Base-by-base conservation (phyloP, 2,329 filamentous ascomycete genomes). In the Geosmithia putterillii region DNA sequence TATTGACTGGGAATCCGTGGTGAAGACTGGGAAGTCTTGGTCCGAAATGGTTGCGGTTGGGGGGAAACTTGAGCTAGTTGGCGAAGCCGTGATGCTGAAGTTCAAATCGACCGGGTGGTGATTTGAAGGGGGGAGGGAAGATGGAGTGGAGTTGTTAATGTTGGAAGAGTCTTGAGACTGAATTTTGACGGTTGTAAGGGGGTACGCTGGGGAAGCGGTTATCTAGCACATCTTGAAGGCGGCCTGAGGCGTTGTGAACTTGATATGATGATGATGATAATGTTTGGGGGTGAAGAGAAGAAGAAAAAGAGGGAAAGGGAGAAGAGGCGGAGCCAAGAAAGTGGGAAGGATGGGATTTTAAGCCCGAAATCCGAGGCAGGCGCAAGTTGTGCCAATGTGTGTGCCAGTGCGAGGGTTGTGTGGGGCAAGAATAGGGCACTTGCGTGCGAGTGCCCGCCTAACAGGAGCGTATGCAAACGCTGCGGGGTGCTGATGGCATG, bases 1-100 rank as follows among this genome's bases (percentile, higher is more conserved):
- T 89, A 74, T 56, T 87, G 79, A 77, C 67, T 73, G 72, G 64
- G 79, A 76, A 85, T 83, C 83, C 83, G 83, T 88, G 74, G 74
- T 87, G 81, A 82, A 81, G 80, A 84, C 79, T 76, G 71, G 58
- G 54, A 73, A 76, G 76, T 81, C 80, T 77, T 71, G 75, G 59
- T 65, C 61, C 67, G 70, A 62, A 74, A 78, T 79, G 67, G 67
- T 78, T 65, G 67, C 65, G 70, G 71, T 71, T 57, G 59, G 61
- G 55, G 60, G 62, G 66, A 67, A 74, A 76, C 72, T 75, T 53
- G 64, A 68, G 75, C 71, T 67, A 71, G 69, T 71, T 58, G 58
- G 57, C 61, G 68, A 64, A 72, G 76, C 74, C 66, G 67, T 65
- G 66, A 66, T 65, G 71, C 71, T 73, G 57, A 68, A 79, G 76